Evolutionary conservation across 768 basidiomycete species (phyloP).

Genomic region (Mrakia frigida): DNA sequence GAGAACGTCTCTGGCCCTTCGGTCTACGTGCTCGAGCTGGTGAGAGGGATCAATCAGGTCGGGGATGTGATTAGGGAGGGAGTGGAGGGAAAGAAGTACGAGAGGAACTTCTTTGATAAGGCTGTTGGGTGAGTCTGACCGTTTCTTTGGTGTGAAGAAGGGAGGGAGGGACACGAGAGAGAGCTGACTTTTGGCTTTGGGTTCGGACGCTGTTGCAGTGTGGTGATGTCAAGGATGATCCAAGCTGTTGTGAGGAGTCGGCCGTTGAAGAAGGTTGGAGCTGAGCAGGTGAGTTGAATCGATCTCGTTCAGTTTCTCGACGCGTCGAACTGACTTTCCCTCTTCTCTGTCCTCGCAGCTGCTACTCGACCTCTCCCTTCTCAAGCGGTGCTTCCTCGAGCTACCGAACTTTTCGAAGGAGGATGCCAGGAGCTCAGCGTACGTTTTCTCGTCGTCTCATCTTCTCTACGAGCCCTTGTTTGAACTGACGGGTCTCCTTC

Average conservation of each 20-base stretch:
- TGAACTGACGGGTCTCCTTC: background rate
- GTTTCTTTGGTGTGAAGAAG: no score
- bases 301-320: background rate
- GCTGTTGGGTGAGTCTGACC: conserved; percentile 63
- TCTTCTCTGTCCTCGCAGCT: conserved; percentile 51
- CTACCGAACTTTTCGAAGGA: conserved; percentile 52
- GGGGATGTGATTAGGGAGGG: conserved; percentile 69
- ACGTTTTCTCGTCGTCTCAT: background rate
- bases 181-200: background rate
- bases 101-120: conserved; percentile 89
- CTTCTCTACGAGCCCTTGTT: background rate
- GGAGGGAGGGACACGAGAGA: background rate
- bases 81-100: conserved; percentile 90
- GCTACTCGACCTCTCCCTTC: conserved; percentile 79
- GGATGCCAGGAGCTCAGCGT: conserved; percentile 26
- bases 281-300: conserved; percentile 67
- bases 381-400: conserved; percentile 75
- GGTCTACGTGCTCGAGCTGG: conserved; percentile 69
- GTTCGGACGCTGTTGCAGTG: conserved; percentile 49
- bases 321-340: background rate
- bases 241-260: conserved; percentile 82
- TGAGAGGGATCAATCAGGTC: conserved; percentile 67
- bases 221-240: conserved; percentile 81
- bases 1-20: conserved; percentile 85
- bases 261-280: conserved; percentile 85